These are phyloP conservation scores for Arthrinium phaeospermum DNA, from an alignment of 2,329 filamentous ascomycete species.

Conservation along the genomic window DNA sequence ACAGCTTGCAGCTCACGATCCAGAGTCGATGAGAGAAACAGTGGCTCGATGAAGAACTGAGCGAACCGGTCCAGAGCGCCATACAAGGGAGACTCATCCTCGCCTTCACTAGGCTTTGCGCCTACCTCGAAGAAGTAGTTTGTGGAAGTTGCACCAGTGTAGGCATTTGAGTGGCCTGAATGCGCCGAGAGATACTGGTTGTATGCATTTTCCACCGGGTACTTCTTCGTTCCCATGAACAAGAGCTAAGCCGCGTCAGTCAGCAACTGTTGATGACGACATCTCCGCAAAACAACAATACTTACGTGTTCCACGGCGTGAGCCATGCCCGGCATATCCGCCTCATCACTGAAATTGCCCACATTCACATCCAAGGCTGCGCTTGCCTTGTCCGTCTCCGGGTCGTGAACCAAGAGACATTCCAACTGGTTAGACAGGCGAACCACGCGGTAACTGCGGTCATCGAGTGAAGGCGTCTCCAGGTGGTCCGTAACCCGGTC, in stretches of 20 bases:
- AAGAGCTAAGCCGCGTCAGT: slow-evolving; percentile 62
- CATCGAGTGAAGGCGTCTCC: slow-evolving; percentile 59
- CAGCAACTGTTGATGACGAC: not conserved
- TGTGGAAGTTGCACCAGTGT: slow-evolving; percentile 90
- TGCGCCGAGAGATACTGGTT: slow-evolving; percentile 89
- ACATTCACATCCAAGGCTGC: slow-evolving; percentile 92
- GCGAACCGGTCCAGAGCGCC: slow-evolving; percentile 90
- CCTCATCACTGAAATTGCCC: slow-evolving; percentile 87
- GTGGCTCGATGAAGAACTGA: slow-evolving; percentile 81
- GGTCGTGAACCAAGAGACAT: slow-evolving; percentile 89
- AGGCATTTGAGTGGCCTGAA: slow-evolving; percentile 93
- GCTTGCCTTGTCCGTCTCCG: slow-evolving; percentile 94
- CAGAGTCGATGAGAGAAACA: slow-evolving; percentile 84
- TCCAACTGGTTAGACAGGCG: slow-evolving; percentile 86
- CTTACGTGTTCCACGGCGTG: slow-evolving; percentile 85
- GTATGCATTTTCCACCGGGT: slow-evolving; percentile 94
- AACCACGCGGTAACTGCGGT: slow-evolving; percentile 87
- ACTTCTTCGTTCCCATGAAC: slow-evolving; percentile 99
- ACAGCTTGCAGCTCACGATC: slow-evolving; percentile 89
- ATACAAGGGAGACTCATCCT: slow-evolving; percentile 66
- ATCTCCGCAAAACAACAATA: not conserved
- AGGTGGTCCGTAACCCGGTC: slow-evolving; percentile 42
- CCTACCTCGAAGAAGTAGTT: slow-evolving; percentile 98
- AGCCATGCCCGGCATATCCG: slow-evolving; percentile 91
- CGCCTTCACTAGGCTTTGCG: slow-evolving; percentile 71